Evolutionary conservation across 441 rosid species (phyloP), one percentile per base, ranked within the genome.

Genomic region (Eruca vesicaria): DNA sequence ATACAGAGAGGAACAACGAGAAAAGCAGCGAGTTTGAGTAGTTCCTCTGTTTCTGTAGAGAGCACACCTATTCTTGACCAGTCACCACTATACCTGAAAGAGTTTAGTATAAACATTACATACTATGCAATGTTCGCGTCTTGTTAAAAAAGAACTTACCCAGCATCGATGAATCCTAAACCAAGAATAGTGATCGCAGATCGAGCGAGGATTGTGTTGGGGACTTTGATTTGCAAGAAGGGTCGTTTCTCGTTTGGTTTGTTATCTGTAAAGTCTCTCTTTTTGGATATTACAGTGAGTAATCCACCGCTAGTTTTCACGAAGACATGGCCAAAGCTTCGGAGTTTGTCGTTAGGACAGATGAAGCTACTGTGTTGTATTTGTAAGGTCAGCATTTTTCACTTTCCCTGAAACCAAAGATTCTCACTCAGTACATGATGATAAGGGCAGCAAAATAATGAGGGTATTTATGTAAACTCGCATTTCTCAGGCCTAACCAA

Each of bases 21-120:
- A 66, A 90, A 90, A 53, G 92, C 90, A 52, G 87, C 90, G 74
- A 85, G 50, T 82, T 86, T 90, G 16, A 94, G 75, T 68, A 89
- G 20, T 9, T 85, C 85, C 75, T 94, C 98, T 16, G 70, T 81
- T 57, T 89, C 96, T 79, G 74, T 82, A 1, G 96, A 84, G 63
- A 94, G 83, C n/a, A 72, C 93, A 38, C 97, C 96, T 33, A 94
- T 91, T 78, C 98, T 90, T 48, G 97, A 90, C 98, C 98, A 91
- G 41, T 93, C 97, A 69, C 98, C 97, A 72, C 97, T 91, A 36
- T 90, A 88, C 79, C 98, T 89, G 82, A 33, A 23, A 64, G 61
- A 11, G 18, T 36, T 26, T 6, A 14, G 12, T 3, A 8, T 4
- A 23, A 57, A 45, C 9, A 45, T 7, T 29, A 29, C 5, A 29